Evolutionary conservation across 345 rosid genomes (phyloP), one percentile per base, ranked within the genome.

Genomic region (Kandelia obovata): DNA sequence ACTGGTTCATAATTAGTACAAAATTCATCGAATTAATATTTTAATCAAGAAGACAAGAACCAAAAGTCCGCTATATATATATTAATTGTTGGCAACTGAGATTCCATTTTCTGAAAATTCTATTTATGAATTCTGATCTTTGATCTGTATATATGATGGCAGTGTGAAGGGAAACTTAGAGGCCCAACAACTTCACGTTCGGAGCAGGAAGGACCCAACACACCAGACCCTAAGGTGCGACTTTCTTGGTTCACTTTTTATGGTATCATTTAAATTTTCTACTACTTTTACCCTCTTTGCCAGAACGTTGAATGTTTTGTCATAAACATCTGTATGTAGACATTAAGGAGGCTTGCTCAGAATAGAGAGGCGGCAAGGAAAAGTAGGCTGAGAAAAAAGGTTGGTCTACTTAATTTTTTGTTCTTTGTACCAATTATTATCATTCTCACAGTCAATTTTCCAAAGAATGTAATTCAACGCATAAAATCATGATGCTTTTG

Each of bases 361-460:
- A 96, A 96, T 85, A 89, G 99, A 83, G 99, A 96, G 75, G 99
- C 99, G 73, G 99, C 99, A 52, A 85, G 99, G 80, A 96, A 96
- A 82, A 92, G 99, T 79, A 86, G 99, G 72, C 72, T 96, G 43
- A 83, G 99, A 39, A 96, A 96, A 85, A 96, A 96, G 84, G 99
- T 87, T 28, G 1, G 67, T 61, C 34, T 21, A 1, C 59, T 4
- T 25, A 25, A 25, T 8, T 55, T 56, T 21, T 56, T 1, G 59
- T 4, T 61, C 20, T 31, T 19, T 9, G 23, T 27, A 28, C 46
- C 26, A 19, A 55, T 25, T 15, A 69, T 68, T 31, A 32, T 58
- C n/a, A 9, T 60, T 69, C 27, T 5, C 3, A 13, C 49, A 13
- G 49, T 43, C 49, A n/a, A 28, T 20, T 32, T 57, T 21, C 28